phyloP scores from a whole-genome alignment of 2,329 filamentous ascomycete genomes.

The Calonectria multiphialidica region DNA sequence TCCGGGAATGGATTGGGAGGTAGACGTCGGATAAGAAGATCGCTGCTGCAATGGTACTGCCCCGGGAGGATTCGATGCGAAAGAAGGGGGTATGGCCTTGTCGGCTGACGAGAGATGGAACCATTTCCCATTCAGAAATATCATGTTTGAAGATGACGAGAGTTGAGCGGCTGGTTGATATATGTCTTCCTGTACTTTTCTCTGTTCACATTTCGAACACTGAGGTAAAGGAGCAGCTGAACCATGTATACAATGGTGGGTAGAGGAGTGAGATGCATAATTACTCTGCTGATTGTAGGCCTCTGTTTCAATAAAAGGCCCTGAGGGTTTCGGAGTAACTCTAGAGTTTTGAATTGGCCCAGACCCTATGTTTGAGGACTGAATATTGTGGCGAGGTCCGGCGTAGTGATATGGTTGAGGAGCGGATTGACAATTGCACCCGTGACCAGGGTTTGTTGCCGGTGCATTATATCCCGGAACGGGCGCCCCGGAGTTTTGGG shows the following conservation, averaged over 20 bases:
- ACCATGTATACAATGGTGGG: no score
- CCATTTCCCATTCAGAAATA: background rate
- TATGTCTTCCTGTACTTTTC: background rate
- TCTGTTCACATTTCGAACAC: background rate
- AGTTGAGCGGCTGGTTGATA: background rate
- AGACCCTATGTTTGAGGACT: background rate
- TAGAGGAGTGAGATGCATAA: background rate
- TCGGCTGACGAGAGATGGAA: background rate
- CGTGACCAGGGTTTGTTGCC: background rate
- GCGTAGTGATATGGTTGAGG: background rate
- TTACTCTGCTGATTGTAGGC: background rate
- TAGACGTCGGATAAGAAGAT: background rate
- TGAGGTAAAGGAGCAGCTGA: background rate
- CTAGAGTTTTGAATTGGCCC: background rate
- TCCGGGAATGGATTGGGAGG: background rate
- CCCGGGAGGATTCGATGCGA: background rate
- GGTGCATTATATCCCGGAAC: background rate
- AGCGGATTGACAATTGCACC: background rate
- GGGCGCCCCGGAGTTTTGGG: background rate
- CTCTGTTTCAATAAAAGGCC: background rate
- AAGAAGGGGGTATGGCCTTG: background rate
- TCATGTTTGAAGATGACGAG: background rate
- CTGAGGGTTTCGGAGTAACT: no score
- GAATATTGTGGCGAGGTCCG: background rate
- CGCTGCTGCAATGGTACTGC: background rate